Base-by-base conservation (phyloP, 106 monocot genomes). In the Xerophyta viscosa region DNA sequence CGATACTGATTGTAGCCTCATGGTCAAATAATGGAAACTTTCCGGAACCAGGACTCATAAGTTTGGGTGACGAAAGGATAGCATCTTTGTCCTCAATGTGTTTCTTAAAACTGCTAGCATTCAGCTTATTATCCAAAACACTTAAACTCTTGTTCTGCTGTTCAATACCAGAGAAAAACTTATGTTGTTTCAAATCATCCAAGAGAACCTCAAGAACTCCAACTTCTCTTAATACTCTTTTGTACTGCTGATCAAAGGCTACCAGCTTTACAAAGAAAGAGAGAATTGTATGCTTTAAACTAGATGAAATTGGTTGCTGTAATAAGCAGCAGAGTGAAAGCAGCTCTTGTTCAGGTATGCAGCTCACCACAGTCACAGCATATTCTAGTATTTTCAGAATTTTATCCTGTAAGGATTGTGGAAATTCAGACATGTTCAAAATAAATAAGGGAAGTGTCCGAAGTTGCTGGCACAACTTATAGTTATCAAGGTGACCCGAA, bases 371-470 rank as follows among this genome's bases (percentile, higher is more conserved):
- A 24, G 98, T 98, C 29, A 90, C 98, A 67, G 86, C 82, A 77
- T 98, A 98, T 79, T 98, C 98, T 27, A 98, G 64, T 48, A 98
- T 98, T 77, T 98, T 98, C 59, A 98, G 77, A 67, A 98, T 79
- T 29, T 74, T 83, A 64, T 86, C 98, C 57, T 98, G 98, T 29
- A 90, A 53, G 60, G 98, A 77, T 52, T 58, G 15, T 58, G 98
- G 98, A 68, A 98, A 86, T 7, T 71, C 69, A 27, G 77, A 81
- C 98, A 98, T 98, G 24, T 98, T 98, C 48, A 90, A 55, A 15
- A 98, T 86, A 24, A 98, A 90, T 26, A 98, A 82, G 47, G 98
- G 90, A 47, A 98, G 68, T 0, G 90, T 98, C 29, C 90, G 76
- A 24, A 90, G 49, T 56, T 90, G 71, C 57, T 98, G 98, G 44